Evolutionary conservation across 352 stramenopile species (phyloP).

Genomic region (Phytophthora crassamura): DNA sequence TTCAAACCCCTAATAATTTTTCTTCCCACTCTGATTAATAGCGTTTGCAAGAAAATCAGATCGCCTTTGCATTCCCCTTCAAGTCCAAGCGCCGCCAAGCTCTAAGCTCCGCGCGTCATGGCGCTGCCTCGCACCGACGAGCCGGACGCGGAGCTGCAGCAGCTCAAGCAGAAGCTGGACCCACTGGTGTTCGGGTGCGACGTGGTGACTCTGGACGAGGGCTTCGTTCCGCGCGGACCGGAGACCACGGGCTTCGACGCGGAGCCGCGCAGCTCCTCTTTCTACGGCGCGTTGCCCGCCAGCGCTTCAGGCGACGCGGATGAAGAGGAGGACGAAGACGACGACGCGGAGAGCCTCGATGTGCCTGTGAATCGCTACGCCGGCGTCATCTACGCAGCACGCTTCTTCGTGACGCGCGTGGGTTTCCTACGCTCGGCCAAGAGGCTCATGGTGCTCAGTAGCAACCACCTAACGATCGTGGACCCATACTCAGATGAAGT

Average conservation of each 20-base stretch:
- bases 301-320: constrained; percentile 26
- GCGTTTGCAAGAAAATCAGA: constrained; percentile 34
- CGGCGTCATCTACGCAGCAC: constrained; percentile 83
- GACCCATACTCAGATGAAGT: constrained; percentile 88
- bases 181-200: constrained; percentile 60
- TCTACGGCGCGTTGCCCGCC: constrained; percentile 36
- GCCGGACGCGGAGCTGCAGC: constrained; percentile 61
- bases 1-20: too few species aligned
- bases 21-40: too few species aligned
- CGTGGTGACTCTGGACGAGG: constrained; percentile 58
- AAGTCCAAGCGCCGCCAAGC: constrained; percentile 9
- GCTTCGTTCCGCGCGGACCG: constrained; percentile 71
- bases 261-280: constrained; percentile 43
- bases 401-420: constrained; percentile 88
- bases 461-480: constrained; percentile 81
- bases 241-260: constrained; percentile 70
- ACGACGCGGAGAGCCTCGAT: constrained; percentile 52
- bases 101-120: constrained; percentile 16
- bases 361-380: constrained; percentile 74
- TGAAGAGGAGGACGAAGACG: constrained; percentile 55
- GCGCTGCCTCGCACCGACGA: constrained; percentile 38
- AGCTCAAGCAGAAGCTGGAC: constrained; percentile 68
- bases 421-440: constrained; percentile 82
- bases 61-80: constrained; percentile 20
- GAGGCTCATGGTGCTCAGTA: constrained; percentile 83